Conservation (phyloP, 2,329 filamentous ascomycete species). For the Colletotrichum zoysiae region DNA sequence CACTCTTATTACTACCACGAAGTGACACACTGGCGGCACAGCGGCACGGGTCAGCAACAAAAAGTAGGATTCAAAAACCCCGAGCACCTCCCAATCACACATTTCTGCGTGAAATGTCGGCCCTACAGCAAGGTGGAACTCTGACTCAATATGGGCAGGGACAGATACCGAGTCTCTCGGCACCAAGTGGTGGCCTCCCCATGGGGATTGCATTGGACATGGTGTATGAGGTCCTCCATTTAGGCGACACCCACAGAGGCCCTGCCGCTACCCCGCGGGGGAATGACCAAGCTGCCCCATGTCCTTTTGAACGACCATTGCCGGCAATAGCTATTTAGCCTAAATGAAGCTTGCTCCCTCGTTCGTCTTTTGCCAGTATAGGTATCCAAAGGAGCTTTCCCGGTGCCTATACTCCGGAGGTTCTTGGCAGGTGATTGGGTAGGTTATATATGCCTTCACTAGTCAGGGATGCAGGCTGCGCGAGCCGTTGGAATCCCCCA, state of each 20-base stretch:
- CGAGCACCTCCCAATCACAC: not conserved
- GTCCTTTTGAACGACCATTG: conserved; percentile 11
- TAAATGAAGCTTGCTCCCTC: conserved; percentile 6
- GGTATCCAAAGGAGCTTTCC: not conserved
- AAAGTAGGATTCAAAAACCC: conserved; percentile 12
- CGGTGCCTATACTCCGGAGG: conserved; percentile 2
- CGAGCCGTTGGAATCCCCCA: not conserved
- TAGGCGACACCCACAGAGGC: not conserved
- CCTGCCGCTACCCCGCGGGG: conserved; percentile 27
- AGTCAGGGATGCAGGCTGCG: not conserved
- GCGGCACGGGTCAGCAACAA: not conserved
- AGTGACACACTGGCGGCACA: not conserved
- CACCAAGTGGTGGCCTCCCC: not conserved
- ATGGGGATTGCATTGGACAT: not conserved
- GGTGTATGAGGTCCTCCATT: not conserved
- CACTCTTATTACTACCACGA: conserved; percentile 9
- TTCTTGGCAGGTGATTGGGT: conserved; percentile 3
- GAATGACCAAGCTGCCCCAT: conserved; percentile 8
- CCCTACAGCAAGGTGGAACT: not conserved
- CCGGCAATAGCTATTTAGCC: conserved; percentile 39
- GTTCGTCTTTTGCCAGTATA: conserved; percentile 28
- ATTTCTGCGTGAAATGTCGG: not conserved
- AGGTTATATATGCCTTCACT: not conserved
- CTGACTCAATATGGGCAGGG: conserved; percentile 4
- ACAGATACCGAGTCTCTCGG: not conserved